Base-by-base conservation (phyloP, 1,284 basidiomycete genomes). In the Inonotus obliquus region DNA sequence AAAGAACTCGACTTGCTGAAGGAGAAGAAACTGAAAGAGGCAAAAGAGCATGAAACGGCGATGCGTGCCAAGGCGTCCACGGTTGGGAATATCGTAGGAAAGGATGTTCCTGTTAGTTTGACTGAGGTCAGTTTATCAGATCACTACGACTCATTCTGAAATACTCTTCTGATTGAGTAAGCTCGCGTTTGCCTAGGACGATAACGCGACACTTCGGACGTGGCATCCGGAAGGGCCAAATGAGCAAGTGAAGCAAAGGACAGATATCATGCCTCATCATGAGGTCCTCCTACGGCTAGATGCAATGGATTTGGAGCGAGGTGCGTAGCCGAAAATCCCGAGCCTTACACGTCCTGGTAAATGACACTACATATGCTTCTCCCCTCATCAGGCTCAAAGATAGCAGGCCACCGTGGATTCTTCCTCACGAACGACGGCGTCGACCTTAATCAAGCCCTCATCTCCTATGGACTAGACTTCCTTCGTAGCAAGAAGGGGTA, bases 401-500 rank as follows among this genome's bases (percentile, higher is more conserved):
- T 98, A 62, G 85, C 90, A 14, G 97, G 96, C 4, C 96, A 99
- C 78, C 84, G 96, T 73, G 96, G 96, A 1, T 99, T 94, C 81
- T 99, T 94, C 83, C 81, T 98, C 49, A 96, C 89, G 6, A 91
- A 93, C 72, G 96, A 98, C 69, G 96, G 96, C 62, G 86, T 99
- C 66, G 96, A 98, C 76, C 86, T 99, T 54, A 99, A 98, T 75
- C 96, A 96, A 76, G 96, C 97, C 0, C 80, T 99, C 61, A 94
- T 99, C 76, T 87, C 89, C 65, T 98, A 99, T 71, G 95, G 94
- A 1, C 86, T 99, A 64, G 92, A 98, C 73, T 99, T 97, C 75
- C 79, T 99, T 61, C 83, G 94, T 49, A 85, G 83, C 65, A 44
- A 44, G n/a, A 82, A 82, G 57, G 83, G 82, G 1, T 98, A 91